These are phyloP conservation scores for Pyrus communis DNA, from an alignment of 306 rosid species.

Conservation along the genomic window DNA sequence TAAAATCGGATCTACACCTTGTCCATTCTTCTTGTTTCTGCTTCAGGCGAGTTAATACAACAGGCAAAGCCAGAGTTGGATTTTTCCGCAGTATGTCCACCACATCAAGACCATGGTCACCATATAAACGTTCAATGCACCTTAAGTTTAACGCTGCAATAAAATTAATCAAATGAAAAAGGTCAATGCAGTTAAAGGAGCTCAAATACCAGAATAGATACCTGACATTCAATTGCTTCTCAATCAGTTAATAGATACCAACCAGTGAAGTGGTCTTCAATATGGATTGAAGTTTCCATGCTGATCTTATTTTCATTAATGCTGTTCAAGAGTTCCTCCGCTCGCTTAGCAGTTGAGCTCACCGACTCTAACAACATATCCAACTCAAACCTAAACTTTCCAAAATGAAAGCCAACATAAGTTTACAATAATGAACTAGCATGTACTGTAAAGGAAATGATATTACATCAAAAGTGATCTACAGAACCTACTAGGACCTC, in stretches of 20 bases:
- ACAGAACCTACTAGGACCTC: background rate
- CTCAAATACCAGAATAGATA: conserved; percentile 4
- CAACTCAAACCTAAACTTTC: conserved; percentile 73
- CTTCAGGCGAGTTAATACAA: conserved; percentile 82
- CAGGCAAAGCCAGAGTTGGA: conserved; percentile 72
- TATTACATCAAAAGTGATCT: background rate
- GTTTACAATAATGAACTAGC: background rate
- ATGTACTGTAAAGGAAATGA: background rate
- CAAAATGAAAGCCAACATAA: conserved; percentile 16
- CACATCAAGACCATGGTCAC: conserved; percentile 97
- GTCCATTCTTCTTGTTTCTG: conserved; percentile 99
- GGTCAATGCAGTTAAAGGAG: conserved; percentile 2
- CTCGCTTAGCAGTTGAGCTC: conserved; percentile 75
- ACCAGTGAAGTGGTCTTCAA: conserved; percentile 93
- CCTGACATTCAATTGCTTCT: background rate
- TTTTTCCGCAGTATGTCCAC: conserved; percentile 85
- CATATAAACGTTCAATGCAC: conserved; percentile 95
- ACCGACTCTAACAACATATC: conserved; percentile 97
- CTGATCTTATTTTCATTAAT: conserved; percentile 53
- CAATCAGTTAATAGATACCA: conserved; percentile 16
- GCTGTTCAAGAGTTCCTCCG: conserved; percentile 70
- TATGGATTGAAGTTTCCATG: conserved; percentile 43
- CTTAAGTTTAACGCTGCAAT: conserved; percentile 76
- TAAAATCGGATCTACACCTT: conserved; percentile 81
- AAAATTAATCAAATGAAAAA: background rate